Base-by-base conservation (phyloP, 2,329 filamentous ascomycete genomes). In the Microcyclosporella mali region DNA sequence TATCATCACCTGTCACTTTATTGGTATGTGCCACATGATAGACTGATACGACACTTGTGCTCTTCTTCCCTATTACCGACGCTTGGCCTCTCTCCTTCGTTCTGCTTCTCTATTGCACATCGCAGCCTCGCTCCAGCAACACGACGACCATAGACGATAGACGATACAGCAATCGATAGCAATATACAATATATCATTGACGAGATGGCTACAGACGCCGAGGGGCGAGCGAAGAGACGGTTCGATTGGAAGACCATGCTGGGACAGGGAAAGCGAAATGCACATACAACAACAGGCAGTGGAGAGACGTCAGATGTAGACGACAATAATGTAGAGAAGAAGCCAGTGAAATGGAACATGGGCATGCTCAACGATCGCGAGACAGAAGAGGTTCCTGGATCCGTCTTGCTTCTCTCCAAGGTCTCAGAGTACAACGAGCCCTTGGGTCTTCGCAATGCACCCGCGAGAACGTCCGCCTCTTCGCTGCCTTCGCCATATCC, bases 341-440 rank as follows among this genome's bases (percentile, higher is more conserved):
- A 50, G 39, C 52, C 47, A 2, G 43, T 40, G 18, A 77, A 67
- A 58, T 78, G 75, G 67, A 78, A 70, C 12, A 59, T 94, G 69
- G 88, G 89, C n/a, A 85, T 95, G 18, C 65, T 95, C 50, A 89
- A 88, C 58, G 87, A 92, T 56, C 78, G 70, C 36, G 65, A 82
- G 44, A 95, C 88, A 0, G 84, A 92, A 50, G 85, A 94, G 66
- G 88, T 95, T 10, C 89, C 89, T 53, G 77, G 79, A 40, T 81
- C 79, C 11, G 70, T 82, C 31, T 70, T 82, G 33, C 69, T 82
- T 6, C 70, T 82, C 28, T 76, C 78, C 6, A 67, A 69, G 28
- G 63, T 60, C 8, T 70, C 74, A 36, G 70, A 79, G 46, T 74
- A 73, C 55, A 82, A 82, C 61, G 77, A 81, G 55, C 79, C 79